Base-by-base conservation (phyloP, 1,284 basidiomycete genomes). In the Salmacisia buchloeana region DNA sequence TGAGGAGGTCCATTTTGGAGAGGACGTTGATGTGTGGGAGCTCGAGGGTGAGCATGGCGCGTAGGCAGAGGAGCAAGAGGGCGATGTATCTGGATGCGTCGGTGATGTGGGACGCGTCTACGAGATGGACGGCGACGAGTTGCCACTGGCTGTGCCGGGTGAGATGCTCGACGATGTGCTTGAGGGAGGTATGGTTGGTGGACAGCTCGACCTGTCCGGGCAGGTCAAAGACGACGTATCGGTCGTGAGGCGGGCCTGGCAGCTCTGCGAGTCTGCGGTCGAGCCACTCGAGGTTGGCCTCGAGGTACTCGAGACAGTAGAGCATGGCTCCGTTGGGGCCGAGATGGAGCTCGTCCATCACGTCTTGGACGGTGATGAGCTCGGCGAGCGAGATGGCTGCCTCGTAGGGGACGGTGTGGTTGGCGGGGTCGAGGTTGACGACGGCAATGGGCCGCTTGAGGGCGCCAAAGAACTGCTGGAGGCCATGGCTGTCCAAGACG, bases 281-380 rank as follows among this genome's bases (percentile, higher is more conserved):
- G 27, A 99, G 85, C 96, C 96, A 99, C 80, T 97, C 94, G 71
- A 89, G 86, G 80, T 98, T 97, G 27, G 86, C 87, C 76, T 98
- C 94, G 25, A 99, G 85, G 79, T 97, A 97, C 80, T 98, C 96
- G 85, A 97, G 90, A 79, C 92, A 94, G 79, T 94, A 98, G 18
- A 98, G 83, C 88, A 97, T 93, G 2, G 88, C 94, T 4, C 96
- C 96, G 71, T 99, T 99, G 0, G 96, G 96, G 0, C 96, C 96
- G 0, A 99, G 85, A 0, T 86, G 86, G 69, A 90, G 87, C 68
- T 89, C 87, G 3, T 86, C 82, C 94, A 97, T 96, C 23, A 88
- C 92, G 73, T 92, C 89, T 58, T 89, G 83, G 27, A 98, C 86
- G 0, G 90, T 92, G 74, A 98, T 91, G 64, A 98, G 86, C 0